Base-by-base conservation (phyloP, 345 rosid species). In the Populus alba region DNA sequence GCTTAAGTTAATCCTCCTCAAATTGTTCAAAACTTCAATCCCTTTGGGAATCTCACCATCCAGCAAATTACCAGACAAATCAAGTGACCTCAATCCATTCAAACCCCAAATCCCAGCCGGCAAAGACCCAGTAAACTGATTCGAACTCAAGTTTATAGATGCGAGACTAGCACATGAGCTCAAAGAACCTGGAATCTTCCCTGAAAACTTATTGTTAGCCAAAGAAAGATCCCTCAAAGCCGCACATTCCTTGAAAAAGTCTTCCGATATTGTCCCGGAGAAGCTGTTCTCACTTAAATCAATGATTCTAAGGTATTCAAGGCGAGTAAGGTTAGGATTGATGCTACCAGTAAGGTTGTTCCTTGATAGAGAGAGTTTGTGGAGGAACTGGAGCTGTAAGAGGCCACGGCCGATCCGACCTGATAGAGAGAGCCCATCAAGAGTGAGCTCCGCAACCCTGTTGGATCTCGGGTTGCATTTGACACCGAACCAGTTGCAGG, bases 211-310 rank as follows among this genome's bases (percentile, higher is more conserved):
- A 83, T 95, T 95, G 18, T 80, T 81, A 0, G 99, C 94, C 76
- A 95, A 76, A 78, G 98, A 93, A 47, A 95, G 77, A 7, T 78
- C 86, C 83, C 90, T 84, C 33, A 95, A 74, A 4, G 96, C 87
- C 84, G 92, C 92, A 87, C 97, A 95, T 91, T 95, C 92, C 78
- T 80, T 67, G 63, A 95, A 95, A 77, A 93, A 88, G 15, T 87
- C 94, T 65, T 88, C 91, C 7, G 97, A 84, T 12, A 95, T 69
- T 25, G 85, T 62, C 77, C 97, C 99, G 10, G 97, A 89, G 9
- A 93, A 76, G 33, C 85, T 78, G 75, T 93, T 96, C 57, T 85
- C 78, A 53, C 97, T 92, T 70, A 77, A 77, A 66, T 95, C 93
- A 63, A 95, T 69, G 33, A 83, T 81, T 78, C 86, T 87, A 76